These are phyloP conservation scores for Fusarium sp. DNA, from an alignment of 2,329 filamentous ascomycete genomes.

Conservation along the genomic window DNA sequence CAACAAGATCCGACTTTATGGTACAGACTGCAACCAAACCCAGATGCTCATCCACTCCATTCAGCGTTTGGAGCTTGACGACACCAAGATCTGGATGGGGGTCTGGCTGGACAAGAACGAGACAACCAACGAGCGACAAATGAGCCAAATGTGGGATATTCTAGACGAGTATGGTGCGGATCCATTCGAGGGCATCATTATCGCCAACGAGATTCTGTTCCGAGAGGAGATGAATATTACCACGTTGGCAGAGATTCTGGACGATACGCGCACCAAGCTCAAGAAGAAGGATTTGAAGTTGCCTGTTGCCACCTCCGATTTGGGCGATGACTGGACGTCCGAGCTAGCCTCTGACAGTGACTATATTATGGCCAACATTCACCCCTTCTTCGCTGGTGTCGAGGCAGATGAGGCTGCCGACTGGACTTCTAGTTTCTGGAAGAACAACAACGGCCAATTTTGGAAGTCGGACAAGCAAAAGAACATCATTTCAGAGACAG, in stretches of 20 bases:
- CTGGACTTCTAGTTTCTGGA: conserved; percentile 90
- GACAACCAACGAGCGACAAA: conserved; percentile 86
- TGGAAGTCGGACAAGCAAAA: conserved; percentile 72
- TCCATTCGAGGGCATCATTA: conserved; percentile 85
- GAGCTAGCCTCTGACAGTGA: conserved; percentile 78
- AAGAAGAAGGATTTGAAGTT: conserved; percentile 74
- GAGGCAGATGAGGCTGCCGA: conserved; percentile 73
- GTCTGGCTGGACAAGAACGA: conserved; percentile 90
- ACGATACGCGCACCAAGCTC: conserved; percentile 78
- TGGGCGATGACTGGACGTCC: conserved; percentile 87
- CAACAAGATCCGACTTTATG: conserved; percentile 88
- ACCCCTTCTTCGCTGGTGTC: conserved; percentile 93
- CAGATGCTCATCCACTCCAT: conserved; percentile 91
- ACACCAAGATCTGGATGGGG: conserved; percentile 91
- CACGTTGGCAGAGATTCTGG: conserved; percentile 72
- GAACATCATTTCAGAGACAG: conserved; percentile 90
- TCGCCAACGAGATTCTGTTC: conserved; percentile 83
- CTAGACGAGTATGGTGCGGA: conserved; percentile 74
- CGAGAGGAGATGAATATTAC: conserved; percentile 78
- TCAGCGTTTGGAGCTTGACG: conserved; percentile 75
- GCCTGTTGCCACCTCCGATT: conserved; percentile 86
- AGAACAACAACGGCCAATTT: conserved; percentile 72
- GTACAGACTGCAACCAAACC: conserved; percentile 97
- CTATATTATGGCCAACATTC: conserved; percentile 95
- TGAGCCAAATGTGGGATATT: conserved; percentile 86